Evolutionary conservation across 495 filamentous ascomycete genomes (phyloP), one percentile per base, ranked within the genome.

Genomic region (Podospora pseudoanserina): DNA sequence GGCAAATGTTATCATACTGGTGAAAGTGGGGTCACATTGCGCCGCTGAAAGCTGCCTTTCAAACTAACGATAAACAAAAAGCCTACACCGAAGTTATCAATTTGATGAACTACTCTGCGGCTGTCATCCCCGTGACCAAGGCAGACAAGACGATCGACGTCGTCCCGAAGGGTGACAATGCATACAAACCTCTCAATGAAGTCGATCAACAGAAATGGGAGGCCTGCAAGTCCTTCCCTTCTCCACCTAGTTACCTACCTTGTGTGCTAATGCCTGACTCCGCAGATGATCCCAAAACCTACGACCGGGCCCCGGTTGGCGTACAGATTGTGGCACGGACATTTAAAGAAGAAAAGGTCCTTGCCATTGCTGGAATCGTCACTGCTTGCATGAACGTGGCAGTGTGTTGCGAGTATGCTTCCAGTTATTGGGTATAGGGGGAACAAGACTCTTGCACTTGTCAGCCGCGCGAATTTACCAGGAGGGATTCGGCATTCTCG

Each of bases 1-100:
- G 77, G 74, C 1, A 74, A 68, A 20, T 77, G 60, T 23, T 76
- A 73, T 28, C 72, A 80, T 59, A 72, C 59, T 67, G 74, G 68
- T 11, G 34, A 28, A 11, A 6, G 0, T 6, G 30, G 30, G 30
- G 20, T 20, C 20, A 20, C 20, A 20, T 20, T 20, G 20, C 20
- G 1, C 20, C 20, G 20, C 20, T 20, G 20, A 20, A 20, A 20
- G 20, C 20, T 1, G 20, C 1, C 20, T 20, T 20, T 20, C 20
- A 20, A 20, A 20, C 20, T 20, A 39, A 49, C 39, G 4, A 2
- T 11, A 49, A 13, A 2, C 0, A 15, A 11, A 15, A 2, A 49
- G 39, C 39, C 7, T 49, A 49, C 39, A 49, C 39, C 13, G 39
- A 49, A 15, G 39, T 49, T 11, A 49, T 49, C 39, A 49, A 49